phyloP scores from a whole-genome alignment of 116 monocot species.

The Posidonia oceanica region DNA sequence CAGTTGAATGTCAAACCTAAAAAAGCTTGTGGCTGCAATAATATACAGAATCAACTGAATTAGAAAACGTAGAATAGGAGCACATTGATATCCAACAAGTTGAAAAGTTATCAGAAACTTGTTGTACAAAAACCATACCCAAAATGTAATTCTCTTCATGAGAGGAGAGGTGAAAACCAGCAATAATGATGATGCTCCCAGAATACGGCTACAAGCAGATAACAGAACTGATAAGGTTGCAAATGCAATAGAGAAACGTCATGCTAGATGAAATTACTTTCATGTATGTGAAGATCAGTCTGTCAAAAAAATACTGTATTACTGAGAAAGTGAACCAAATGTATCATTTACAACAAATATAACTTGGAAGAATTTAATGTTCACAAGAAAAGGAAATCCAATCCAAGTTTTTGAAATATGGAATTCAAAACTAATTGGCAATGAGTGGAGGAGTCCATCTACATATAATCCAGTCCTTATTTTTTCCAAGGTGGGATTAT shows the following conservation, averaged over 20 bases:
- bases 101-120: neutral
- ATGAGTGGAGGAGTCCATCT: too few species aligned
- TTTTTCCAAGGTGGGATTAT: too few species aligned
- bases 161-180: constrained; percentile 92
- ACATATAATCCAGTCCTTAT: too few species aligned
- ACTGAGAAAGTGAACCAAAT: too few species aligned
- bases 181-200: constrained; percentile 81
- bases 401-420: too few species aligned
- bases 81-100: neutral
- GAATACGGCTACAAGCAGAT: constrained; percentile 37
- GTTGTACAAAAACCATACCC: constrained; percentile 32
- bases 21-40: constrained; percentile 83
- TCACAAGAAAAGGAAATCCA: too few species aligned
- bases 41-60: neutral
- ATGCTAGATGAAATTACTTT: neutral
- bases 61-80: too few species aligned
- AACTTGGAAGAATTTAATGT: too few species aligned
- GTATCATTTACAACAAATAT: too few species aligned
- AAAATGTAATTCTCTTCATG: constrained; percentile 96
- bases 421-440: too few species aligned
- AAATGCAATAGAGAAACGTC: neutral
- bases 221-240: neutral
- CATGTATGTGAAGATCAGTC: neutral
- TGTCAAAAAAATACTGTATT: too few species aligned
- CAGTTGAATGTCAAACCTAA: constrained; percentile 96